Evolutionary conservation across 805 yeast genomes (phyloP).

Genomic region (Lipomyces japonicus): DNA sequence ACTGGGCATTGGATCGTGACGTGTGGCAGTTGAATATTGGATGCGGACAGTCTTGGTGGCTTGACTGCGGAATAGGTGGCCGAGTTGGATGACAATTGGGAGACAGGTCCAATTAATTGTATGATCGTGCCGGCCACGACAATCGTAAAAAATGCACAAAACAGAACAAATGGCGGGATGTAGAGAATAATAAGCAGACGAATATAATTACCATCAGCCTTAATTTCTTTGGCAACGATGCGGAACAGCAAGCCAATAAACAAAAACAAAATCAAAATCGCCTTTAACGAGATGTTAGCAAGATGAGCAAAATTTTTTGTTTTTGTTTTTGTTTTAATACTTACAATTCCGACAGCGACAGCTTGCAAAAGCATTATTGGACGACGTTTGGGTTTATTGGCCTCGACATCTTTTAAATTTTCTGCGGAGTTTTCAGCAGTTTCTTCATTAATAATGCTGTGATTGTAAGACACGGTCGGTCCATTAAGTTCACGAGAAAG

Average conservation of each 20-base stretch:
- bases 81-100: conserved; percentile 17
- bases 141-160: conserved; percentile 21
- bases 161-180: conserved; percentile 7
- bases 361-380: conserved; percentile 6
- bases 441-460: no score
- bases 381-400: background rate
- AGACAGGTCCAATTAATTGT: conserved; percentile 18
- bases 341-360: conserved; percentile 14
- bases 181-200: conserved; percentile 10
- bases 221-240: conserved; percentile 14
- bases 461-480: conserved; percentile 2
- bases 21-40: conserved; percentile 16
- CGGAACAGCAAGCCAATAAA: conserved; percentile 20
- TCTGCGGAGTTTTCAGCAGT: no score
- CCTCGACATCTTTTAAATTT: conserved; percentile 7
- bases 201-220: conserved; percentile 13
- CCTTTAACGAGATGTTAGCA: background rate
- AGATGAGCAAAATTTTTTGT: background rate
- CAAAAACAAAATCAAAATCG: conserved; percentile 8
- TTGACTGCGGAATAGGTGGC: conserved; percentile 9
- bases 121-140: conserved; percentile 11
- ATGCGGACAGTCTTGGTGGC: conserved; percentile 17
- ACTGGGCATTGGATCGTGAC: conserved; percentile 25
- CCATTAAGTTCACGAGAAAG: background rate
- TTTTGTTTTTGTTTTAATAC: background rate